These are phyloP conservation scores for Colletotrichum siamense DNA, from an alignment of 2,329 filamentous ascomycete genomes.

Conservation along the genomic window DNA sequence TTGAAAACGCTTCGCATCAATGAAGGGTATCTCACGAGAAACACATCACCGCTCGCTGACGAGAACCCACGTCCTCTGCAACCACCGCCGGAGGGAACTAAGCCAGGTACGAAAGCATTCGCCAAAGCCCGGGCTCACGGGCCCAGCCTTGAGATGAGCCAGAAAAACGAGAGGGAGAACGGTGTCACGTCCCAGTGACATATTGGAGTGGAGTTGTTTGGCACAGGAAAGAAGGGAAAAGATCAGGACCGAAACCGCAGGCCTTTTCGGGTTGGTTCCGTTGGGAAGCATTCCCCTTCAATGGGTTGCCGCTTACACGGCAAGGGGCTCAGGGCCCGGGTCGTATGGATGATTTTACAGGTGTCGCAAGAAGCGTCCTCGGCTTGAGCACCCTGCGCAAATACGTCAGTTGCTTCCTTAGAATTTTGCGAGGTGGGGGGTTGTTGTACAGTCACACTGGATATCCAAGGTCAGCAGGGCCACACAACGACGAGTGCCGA, in stretches of 20 bases:
- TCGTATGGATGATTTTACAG: not conserved
- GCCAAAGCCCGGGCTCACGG: not conserved
- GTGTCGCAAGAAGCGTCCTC: conserved; percentile 24
- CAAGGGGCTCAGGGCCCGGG: not conserved
- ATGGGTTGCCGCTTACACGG: not conserved
- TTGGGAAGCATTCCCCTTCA: not conserved
- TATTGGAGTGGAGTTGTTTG: not conserved
- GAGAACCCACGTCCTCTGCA: not conserved
- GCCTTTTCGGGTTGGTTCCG: not conserved
- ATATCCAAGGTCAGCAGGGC: conserved; percentile 30
- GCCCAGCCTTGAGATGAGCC: not conserved
- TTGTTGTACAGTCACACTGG: conserved; percentile 53
- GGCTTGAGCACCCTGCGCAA: conserved; percentile 20
- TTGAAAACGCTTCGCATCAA: conserved; percentile 1
- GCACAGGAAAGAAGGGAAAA: not conserved
- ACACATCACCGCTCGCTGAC: not conserved
- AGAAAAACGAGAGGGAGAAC: not conserved
- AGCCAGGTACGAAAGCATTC: not conserved
- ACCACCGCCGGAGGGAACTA: not conserved
- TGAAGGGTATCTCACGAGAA: conserved; percentile 14
- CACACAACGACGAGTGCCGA: not conserved
- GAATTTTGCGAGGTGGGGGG: not conserved
- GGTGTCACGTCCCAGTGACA: not conserved
- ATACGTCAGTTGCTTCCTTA: not conserved
- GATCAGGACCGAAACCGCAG: not conserved